Percentiles rank a stretch among this genome's conserved stretches.
Conservation (phyloP, 192 early-diverging fungal species). For the Coemansia sp. region DNA sequence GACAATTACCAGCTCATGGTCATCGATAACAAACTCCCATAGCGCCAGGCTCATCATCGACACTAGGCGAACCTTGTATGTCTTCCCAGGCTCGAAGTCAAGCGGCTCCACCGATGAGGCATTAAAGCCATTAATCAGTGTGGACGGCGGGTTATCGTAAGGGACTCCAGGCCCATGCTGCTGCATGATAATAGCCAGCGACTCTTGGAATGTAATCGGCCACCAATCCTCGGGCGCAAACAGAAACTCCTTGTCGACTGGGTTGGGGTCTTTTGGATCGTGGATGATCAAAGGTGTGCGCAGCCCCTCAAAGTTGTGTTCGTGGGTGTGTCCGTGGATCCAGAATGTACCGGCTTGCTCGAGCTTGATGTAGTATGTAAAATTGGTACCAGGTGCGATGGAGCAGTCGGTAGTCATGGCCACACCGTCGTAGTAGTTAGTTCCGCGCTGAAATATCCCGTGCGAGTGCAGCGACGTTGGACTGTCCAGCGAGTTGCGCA, state of each 20-base stretch:
- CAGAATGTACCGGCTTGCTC: slow-evolving; percentile 79
- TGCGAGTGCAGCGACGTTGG: slow-evolving; percentile 72
- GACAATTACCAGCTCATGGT: slow-evolving; percentile 72
- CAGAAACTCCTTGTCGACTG: slow-evolving; percentile 63
- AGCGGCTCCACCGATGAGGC: slow-evolving; percentile 46
- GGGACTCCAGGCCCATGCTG: background rate
- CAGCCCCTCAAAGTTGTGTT: slow-evolving; percentile 71
- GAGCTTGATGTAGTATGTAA: slow-evolving; percentile 68
- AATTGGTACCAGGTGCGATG: slow-evolving; percentile 63
- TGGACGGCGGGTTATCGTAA: slow-evolving; percentile 52
- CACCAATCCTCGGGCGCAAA: slow-evolving; percentile 74
- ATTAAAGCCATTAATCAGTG: slow-evolving; percentile 61
- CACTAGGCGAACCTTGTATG: slow-evolving; percentile 79
- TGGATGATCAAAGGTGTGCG: slow-evolving; percentile 70
- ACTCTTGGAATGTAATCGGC: slow-evolving; percentile 54
- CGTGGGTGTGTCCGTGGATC: slow-evolving; percentile 70
- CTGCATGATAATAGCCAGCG: slow-evolving; percentile 42
- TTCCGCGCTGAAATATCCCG: slow-evolving; percentile 71
- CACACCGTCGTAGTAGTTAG: slow-evolving; percentile 68
- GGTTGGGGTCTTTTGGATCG: slow-evolving; percentile 52
- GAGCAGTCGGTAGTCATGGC: slow-evolving; percentile 68
- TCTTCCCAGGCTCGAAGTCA: slow-evolving; percentile 70
- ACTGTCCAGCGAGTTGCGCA: slow-evolving; percentile 58
- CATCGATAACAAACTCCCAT: slow-evolving; percentile 74
- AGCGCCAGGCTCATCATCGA: slow-evolving; percentile 71